Evolutionary conservation across 1,284 basidiomycete genomes (phyloP).

Genomic region (Sanghuangporus weigelae): DNA sequence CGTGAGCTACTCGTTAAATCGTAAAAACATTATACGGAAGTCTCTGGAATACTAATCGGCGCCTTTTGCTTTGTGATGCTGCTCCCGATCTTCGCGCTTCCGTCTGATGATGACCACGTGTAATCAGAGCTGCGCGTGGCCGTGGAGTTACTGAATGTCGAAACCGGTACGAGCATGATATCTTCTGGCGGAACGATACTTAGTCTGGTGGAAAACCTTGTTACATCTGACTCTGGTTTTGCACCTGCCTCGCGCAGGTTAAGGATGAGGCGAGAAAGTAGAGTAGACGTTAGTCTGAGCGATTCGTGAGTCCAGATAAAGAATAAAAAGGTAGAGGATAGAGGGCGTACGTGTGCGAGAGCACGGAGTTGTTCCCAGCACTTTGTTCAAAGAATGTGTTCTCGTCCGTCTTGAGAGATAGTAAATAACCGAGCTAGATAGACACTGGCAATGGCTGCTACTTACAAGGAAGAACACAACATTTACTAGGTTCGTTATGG

Average conservation of each 20-base stretch:
- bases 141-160: slow-evolving; percentile 8
- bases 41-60: not conserved
- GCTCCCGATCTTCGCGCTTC: not conserved
- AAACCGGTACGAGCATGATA: slow-evolving; percentile 3
- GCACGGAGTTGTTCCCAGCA: slow-evolving; percentile 14
- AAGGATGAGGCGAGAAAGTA: slow-evolving; percentile 14
- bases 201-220: slow-evolving; percentile 1
- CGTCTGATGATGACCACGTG: not conserved
- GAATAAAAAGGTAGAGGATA: not conserved
- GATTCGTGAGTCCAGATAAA: not conserved
- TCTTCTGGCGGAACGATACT: not conserved
- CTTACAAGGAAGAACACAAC: slow-evolving; percentile 12
- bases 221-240: not conserved
- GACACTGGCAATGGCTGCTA: not conserved
- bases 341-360: slow-evolving; percentile 13
- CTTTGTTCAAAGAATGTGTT: slow-evolving; percentile 13
- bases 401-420: not conserved
- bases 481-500: slow-evolving; percentile 12
- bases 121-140: not conserved
- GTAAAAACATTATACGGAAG: not conserved
- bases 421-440: not conserved
- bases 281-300: slow-evolving; percentile 6
- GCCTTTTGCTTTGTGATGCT: not conserved
- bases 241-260: slow-evolving; percentile 7
- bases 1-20: not conserved